These are phyloP conservation scores for Capronia americana DNA, from an alignment of 2,329 filamentous ascomycete species.

Conservation along the genomic window DNA sequence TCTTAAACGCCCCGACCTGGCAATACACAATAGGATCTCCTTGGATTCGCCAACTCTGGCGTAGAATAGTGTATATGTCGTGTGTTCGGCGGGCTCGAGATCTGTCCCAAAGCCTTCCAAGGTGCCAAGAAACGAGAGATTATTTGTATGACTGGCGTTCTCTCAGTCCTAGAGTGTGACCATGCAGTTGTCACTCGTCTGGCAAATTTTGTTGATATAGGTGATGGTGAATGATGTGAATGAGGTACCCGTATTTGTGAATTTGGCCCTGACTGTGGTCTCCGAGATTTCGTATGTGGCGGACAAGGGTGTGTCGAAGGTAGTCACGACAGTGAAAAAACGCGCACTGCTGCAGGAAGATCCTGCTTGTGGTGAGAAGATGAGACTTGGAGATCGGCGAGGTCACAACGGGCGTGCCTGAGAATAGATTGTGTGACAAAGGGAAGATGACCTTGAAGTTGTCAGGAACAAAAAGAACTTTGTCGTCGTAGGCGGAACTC, in stretches of 20 bases:
- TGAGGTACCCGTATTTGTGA: background rate
- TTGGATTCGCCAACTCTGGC: background rate
- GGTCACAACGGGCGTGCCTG: background rate
- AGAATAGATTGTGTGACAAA: conserved; percentile 9
- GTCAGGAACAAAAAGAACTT: conserved; percentile 14
- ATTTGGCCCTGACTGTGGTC: background rate
- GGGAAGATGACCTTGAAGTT: background rate
- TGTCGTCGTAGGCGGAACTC: conserved; percentile 1
- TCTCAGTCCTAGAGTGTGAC: background rate
- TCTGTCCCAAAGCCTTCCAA: background rate
- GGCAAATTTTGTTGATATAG: background rate
- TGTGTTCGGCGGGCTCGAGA: background rate
- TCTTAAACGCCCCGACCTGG: background rate
- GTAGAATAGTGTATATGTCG: background rate
- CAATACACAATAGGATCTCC: background rate
- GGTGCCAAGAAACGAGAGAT: conserved; percentile 9
- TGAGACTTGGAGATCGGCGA: background rate
- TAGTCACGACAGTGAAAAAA: background rate
- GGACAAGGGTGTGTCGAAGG: background rate
- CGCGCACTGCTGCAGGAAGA: background rate
- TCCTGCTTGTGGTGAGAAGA: background rate
- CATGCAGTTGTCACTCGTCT: background rate
- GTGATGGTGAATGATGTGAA: background rate
- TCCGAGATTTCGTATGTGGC: conserved; percentile 2
- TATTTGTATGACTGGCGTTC: background rate